These are phyloP conservation scores for Xylariaceae sp. DNA, from an alignment of 2,329 filamentous ascomycete genomes.

Conservation along the genomic window DNA sequence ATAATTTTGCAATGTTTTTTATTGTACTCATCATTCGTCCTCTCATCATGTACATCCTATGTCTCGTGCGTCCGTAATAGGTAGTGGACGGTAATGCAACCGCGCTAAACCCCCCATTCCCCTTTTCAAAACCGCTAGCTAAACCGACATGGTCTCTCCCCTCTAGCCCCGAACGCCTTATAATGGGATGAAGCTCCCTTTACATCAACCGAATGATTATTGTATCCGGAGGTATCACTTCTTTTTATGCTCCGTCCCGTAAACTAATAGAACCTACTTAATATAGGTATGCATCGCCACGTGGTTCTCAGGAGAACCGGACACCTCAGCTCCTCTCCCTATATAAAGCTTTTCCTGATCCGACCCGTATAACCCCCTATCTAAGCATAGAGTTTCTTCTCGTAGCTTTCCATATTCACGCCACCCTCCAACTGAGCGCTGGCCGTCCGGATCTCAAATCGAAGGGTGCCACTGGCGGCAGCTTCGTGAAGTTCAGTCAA, in stretches of 20 bases:
- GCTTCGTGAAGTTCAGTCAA: constrained; percentile 74
- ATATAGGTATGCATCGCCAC: background rate
- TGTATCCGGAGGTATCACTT: constrained; percentile 28
- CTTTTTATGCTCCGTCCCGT: constrained; percentile 17
- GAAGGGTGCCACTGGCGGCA: constrained; percentile 73
- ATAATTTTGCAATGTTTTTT: background rate
- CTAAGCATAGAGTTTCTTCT: constrained; percentile 98
- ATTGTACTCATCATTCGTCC: background rate
- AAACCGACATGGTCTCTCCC: constrained; percentile 21
- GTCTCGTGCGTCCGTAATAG: background rate
- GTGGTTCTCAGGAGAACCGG: background rate
- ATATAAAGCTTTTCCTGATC: background rate
- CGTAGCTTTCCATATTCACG: constrained; percentile 97
- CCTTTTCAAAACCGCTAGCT: background rate
- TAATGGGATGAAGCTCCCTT: constrained; percentile 19
- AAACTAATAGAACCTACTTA: constrained; percentile 20
- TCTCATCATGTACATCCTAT: background rate
- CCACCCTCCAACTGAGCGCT: constrained; percentile 96
- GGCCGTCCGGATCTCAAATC: constrained; percentile 92
- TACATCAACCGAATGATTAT: constrained; percentile 17
- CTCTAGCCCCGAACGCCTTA: constrained; percentile 19
- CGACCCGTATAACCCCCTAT: background rate
- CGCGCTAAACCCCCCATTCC: background rate
- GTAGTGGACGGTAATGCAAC: background rate
- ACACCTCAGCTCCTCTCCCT: background rate